Evolutionary conservation across 495 filamentous ascomycete species (phyloP).

Genomic region (Neurospora sp.): DNA sequence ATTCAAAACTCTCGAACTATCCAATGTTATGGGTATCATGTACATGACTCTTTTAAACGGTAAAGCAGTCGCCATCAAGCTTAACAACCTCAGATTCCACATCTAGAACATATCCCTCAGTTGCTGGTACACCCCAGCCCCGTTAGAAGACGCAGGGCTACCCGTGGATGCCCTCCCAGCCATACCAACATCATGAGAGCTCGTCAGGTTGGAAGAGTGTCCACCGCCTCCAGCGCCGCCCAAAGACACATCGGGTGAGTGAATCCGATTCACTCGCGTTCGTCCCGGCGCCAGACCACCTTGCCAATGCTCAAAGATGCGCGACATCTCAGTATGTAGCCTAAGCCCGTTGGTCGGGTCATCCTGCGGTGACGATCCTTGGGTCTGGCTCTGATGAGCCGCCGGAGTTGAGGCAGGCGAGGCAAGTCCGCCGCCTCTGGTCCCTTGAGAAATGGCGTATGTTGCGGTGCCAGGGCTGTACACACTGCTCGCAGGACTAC

Average conservation of each 20-base stretch:
- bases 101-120: slow-evolving; percentile 24
- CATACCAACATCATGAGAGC: background rate
- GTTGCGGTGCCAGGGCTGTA: background rate
- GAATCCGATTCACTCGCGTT: slow-evolving; percentile 16
- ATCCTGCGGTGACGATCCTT: slow-evolving; percentile 3
- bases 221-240: background rate
- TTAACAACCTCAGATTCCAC: background rate
- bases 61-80: background rate
- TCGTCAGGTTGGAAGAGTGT: background rate
- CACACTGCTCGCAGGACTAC: background rate
- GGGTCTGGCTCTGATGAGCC: background rate
- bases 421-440: background rate
- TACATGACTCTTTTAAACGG: background rate
- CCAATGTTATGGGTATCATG: background rate
- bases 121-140: slow-evolving; percentile 18
- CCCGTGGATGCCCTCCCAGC: background rate
- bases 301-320: slow-evolving; percentile 28
- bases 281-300: slow-evolving; percentile 10
- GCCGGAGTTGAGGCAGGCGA: slow-evolving; percentile 3
- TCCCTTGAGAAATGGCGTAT: background rate
- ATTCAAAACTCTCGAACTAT: background rate
- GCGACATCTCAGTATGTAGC: slow-evolving; percentile 36
- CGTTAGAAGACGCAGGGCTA: background rate
- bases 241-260: background rate
- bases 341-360: slow-evolving; percentile 25